These are phyloP conservation scores for Phytophthora constricta DNA, from an alignment of 352 stramenopile species.

Conservation along the genomic window DNA sequence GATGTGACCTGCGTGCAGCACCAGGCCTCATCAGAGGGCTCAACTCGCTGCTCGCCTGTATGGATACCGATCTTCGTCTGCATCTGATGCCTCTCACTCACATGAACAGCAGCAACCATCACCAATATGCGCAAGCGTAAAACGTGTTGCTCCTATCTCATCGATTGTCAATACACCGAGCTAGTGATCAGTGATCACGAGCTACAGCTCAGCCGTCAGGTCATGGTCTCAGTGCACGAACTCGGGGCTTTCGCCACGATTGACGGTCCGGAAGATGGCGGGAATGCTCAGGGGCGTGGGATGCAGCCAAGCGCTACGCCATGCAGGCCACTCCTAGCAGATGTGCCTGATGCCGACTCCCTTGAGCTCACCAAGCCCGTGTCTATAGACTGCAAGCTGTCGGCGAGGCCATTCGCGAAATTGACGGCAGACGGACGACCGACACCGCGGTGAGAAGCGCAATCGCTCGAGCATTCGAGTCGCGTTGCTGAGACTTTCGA, in stretches of 20 bases:
- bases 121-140: too few relatives aligned
- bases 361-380: not conserved
- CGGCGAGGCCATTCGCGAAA: not conserved
- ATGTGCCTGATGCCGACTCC: not conserved
- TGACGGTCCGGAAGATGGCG: constrained; percentile 12
- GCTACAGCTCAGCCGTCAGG: too few relatives aligned
- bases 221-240: too few relatives aligned
- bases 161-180: too few relatives aligned
- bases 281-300: not conserved
- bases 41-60: not conserved
- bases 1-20: not conserved
- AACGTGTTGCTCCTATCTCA: too few relatives aligned
- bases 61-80: not conserved
- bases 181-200: too few relatives aligned
- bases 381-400: not conserved
- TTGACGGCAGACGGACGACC: not conserved
- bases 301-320: not conserved
- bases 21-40: not conserved
- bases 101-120: too few relatives aligned
- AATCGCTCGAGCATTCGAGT: not conserved
- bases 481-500: not conserved
- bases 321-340: not conserved
- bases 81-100: too few relatives aligned
- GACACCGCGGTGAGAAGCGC: not conserved
- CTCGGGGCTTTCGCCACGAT: not conserved